Evolutionary conservation across 768 basidiomycete genomes (phyloP).

Genomic region (Suillus ampliporus): DNA sequence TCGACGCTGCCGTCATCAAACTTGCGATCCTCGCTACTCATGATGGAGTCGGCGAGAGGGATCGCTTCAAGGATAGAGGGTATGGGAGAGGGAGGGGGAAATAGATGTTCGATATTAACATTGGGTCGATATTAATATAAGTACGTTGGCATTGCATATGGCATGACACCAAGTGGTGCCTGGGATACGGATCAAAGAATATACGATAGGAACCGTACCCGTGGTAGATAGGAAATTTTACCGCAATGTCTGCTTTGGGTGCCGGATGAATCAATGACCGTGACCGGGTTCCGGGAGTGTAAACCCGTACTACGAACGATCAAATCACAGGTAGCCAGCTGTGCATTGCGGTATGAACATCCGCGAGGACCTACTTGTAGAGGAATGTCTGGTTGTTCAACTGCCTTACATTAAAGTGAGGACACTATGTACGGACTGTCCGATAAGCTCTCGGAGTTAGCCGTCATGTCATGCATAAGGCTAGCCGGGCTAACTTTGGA

Average conservation of each 20-base stretch:
- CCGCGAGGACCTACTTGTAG: not conserved
- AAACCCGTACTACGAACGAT: not conserved
- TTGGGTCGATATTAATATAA: not conserved
- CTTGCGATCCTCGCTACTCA: slow-evolving; percentile 1
- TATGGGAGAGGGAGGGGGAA: not conserved
- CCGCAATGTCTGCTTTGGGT: not conserved
- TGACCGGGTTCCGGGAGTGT: not conserved
- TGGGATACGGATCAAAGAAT: slow-evolving; percentile 6
- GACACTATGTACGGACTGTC: too few species aligned
- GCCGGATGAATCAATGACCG: not conserved
- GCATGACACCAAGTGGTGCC: not conserved
- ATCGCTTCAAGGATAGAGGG: not conserved
- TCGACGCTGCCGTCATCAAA: slow-evolving; percentile 14
- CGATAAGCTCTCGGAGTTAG: not conserved
- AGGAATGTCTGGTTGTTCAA: too few species aligned
- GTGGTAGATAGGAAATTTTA: slow-evolving; percentile 5
- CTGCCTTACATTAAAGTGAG: too few species aligned
- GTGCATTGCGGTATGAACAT: not conserved
- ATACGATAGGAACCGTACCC: not conserved
- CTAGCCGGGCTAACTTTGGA: not conserved
- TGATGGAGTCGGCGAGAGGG: not conserved
- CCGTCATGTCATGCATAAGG: not conserved
- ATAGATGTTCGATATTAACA: not conserved
- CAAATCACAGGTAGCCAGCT: not conserved
- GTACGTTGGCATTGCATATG: not conserved